Percentiles rank a stretch among this genome's conserved stretches.
phyloP scores from a whole-genome alignment of 164 flowering plant species.

The Dillenia turbinata region DNA sequence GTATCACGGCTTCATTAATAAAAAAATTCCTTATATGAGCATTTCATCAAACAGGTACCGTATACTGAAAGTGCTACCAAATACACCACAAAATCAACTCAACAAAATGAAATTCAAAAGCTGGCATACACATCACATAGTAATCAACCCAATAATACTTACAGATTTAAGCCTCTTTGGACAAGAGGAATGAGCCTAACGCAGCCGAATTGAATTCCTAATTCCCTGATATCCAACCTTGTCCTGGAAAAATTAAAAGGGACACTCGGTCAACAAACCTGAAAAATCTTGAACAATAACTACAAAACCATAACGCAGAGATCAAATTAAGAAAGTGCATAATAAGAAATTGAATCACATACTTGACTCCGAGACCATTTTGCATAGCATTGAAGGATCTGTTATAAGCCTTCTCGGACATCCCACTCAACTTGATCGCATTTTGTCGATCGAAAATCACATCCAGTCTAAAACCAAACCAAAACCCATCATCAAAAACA shows the following conservation, averaged over 20 bases:
- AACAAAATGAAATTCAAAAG: not conserved
- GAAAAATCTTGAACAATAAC: not conserved
- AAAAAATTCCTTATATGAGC: not conserved
- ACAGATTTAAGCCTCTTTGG: constrained; percentile 66
- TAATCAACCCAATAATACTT: constrained; percentile 23
- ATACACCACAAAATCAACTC: not conserved
- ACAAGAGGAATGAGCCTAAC: constrained; percentile 80
- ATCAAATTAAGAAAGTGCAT: not conserved
- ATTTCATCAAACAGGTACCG: not conserved
- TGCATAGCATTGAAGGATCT: constrained; percentile 82
- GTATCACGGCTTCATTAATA: too few species aligned
- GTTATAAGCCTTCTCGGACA: constrained; percentile 91
- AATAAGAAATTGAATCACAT: constrained; percentile 12
- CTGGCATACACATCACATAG: not conserved
- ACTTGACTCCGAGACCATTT: constrained; percentile 84
- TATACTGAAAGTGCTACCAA: not conserved
- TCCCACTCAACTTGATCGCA: constrained; percentile 79
- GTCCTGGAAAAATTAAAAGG: constrained; percentile 35
- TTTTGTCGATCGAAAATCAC: constrained; percentile 58
- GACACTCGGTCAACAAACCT: not conserved
- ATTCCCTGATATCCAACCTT: constrained; percentile 77
- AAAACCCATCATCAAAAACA: constrained; percentile 4
- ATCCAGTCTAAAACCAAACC: constrained; percentile 39
- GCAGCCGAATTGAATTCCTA: constrained; percentile 93
- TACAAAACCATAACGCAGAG: not conserved